Evolutionary conservation across 345 rosid species (phyloP), one percentile per base, ranked within the genome.

Genomic region (Eucalyptus microcorys): DNA sequence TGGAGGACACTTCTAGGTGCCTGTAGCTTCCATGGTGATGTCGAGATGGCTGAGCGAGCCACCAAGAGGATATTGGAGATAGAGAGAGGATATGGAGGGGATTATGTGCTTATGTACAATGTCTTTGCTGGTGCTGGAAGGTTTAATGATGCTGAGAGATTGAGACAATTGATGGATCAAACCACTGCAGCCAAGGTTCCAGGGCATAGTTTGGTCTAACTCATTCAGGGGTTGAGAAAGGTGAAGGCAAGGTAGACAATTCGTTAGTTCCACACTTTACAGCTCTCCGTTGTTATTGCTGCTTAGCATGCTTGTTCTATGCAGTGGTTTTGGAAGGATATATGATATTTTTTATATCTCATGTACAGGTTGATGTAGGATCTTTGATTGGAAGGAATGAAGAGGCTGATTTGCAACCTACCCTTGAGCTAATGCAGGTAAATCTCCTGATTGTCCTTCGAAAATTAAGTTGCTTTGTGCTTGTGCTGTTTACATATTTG

Each of bases 1-100:
- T 97, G 97, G 99, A 95, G 98, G 91, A 95, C 95, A 86, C 92
- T 96, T 55, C 94, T 96, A 86, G 96, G 98, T 88, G 95, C 99
- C 57, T 96, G 99, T 91, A 94, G 95, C 89, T 93, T 96, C 89
- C 95, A 96, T 89, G 96, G 96, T 87, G 92, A 97, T 86, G 91
- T 94, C 8, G 93, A 94, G 89, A 93, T 94, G 93, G 99, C 94
- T 55, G 96, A 96, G 89, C 93, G 97, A 90, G 95, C 93, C 61
- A 94, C 95, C n/a, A 88, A 40, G 87, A 96, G 90, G 94, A 92
- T 96, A 91, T 68, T 95, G 94, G 97, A 95, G 89, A 88, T 95
- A 49, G 97, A 96, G 92, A 93, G 87, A 90, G 91, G 93, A 81
- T 94, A 94, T 90, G 98, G 96, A 90, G 99, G 98, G 53, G 98